These are phyloP conservation scores for Neofusicoccum cordaticola DNA, from an alignment of 2,329 filamentous ascomycete species.

Conservation along the genomic window DNA sequence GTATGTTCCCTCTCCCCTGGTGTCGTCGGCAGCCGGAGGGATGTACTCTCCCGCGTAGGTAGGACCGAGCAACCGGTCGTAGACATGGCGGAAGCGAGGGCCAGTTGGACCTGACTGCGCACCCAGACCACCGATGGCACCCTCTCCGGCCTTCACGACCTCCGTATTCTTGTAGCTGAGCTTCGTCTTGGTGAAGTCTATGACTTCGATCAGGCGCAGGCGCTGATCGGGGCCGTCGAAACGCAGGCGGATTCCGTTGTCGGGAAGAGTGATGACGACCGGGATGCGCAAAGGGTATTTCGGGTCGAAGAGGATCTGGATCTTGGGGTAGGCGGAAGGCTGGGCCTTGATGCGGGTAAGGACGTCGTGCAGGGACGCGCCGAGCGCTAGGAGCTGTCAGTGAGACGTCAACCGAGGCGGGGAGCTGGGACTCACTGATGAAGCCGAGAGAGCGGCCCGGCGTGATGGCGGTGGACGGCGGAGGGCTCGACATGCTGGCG, in stretches of 20 bases:
- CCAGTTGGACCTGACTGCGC: constrained; percentile 47
- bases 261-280: constrained; percentile 71
- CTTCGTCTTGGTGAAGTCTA: constrained; percentile 82
- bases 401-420: not conserved
- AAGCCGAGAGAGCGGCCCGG: constrained; percentile 36
- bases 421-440: constrained; percentile 32
- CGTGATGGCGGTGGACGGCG: constrained; percentile 19
- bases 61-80: constrained; percentile 87
- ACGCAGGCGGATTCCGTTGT: constrained; percentile 83
- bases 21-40: constrained; percentile 54
- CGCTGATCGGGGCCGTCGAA: constrained; percentile 95
- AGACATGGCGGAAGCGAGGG: constrained; percentile 83
- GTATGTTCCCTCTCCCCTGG: constrained; percentile 66
- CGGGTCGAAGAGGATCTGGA: constrained; percentile 80
- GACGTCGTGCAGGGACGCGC: constrained; percentile 86
- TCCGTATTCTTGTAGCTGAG: constrained; percentile 81
- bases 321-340: constrained; percentile 74
- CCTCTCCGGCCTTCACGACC: constrained; percentile 62
- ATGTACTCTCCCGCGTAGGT: constrained; percentile 94
- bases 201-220: constrained; percentile 82
- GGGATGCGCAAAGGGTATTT: constrained; percentile 70
- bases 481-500: constrained; percentile 15
- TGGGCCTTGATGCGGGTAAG: constrained; percentile 85
- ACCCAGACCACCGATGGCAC: constrained; percentile 21
- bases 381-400: constrained; percentile 61